Conservation (phyloP, 495 filamentous ascomycete genomes). For the Xylaria flabelliformis region DNA sequence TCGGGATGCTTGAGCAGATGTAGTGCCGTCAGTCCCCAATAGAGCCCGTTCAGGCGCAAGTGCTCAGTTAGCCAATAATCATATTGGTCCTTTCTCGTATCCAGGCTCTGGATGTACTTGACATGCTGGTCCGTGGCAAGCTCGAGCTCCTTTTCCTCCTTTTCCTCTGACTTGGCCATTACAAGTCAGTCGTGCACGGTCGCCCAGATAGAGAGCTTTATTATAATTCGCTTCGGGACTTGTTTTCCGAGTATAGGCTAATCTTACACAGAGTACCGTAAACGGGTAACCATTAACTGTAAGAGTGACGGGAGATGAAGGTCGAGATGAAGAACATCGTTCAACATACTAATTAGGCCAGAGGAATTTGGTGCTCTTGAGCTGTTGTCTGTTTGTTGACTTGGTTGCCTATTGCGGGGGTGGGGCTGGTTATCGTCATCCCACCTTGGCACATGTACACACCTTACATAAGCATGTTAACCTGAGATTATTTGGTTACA, state of each 20-base stretch:
- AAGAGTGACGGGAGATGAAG: background rate
- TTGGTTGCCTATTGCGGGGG: constrained; percentile 14
- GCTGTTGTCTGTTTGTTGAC: background rate
- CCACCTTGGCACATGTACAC: background rate
- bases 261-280: background rate
- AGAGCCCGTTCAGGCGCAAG: constrained; percentile 90
- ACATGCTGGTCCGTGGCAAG: constrained; percentile 81
- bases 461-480: no score
- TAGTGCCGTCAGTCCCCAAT: constrained; percentile 92
- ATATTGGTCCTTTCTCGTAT: constrained; percentile 89
- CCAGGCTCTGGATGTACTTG: constrained; percentile 89
- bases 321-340: no score
- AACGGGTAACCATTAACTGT: background rate
- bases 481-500: no score
- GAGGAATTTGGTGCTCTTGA: background rate
- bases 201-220: background rate
- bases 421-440: constrained; percentile 4
- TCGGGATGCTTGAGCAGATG: constrained; percentile 83
- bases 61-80: constrained; percentile 98
- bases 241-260: background rate
- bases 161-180: constrained; percentile 35
- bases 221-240: background rate
- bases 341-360: background rate
- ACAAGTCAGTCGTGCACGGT: background rate
- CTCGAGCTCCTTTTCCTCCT: constrained; percentile 44